phyloP scores from a whole-genome alignment of 805 yeast species.

The Nakazawaea laoshanensis region DNA sequence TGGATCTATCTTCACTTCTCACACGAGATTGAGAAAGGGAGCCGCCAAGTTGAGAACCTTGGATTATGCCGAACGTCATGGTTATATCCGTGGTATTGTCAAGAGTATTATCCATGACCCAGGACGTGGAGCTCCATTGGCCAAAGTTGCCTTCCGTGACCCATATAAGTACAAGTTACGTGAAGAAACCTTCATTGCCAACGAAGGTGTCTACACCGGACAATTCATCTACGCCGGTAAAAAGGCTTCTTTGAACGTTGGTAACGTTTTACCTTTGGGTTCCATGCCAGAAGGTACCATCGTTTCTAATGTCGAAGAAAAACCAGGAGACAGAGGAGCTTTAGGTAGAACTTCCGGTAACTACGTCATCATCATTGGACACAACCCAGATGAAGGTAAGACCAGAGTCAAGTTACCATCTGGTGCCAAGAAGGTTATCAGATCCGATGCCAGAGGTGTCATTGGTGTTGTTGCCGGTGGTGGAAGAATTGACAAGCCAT shows the following conservation, averaged over 20 bases:
- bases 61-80: constrained; percentile 99
- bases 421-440: constrained; percentile 95
- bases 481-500: constrained; percentile 99
- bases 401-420: constrained; percentile 99
- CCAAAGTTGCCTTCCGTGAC: constrained; percentile 98
- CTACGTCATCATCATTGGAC: constrained; percentile 98
- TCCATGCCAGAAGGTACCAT: constrained; percentile 99
- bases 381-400: constrained; percentile 98
- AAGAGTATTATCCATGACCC: constrained; percentile 99
- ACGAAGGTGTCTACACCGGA: constrained; percentile 99
- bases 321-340: constrained; percentile 99
- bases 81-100: constrained; percentile 99
- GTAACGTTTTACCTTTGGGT: constrained; percentile 96
- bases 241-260: constrained; percentile 94
- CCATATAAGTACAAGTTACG: constrained; percentile 98
- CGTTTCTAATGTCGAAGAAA: constrained; percentile 96
- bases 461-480: constrained; percentile 99
- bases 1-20: constrained; percentile 99
- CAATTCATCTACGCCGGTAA: constrained; percentile 99
- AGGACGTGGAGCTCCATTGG: constrained; percentile 99
- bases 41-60: constrained; percentile 99
- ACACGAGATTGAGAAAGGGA: constrained; percentile 99
- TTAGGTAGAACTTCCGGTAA: constrained; percentile 99
- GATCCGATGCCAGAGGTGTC: constrained; percentile 98
- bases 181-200: constrained; percentile 98